These are phyloP conservation scores for Plasmodium vivax DNA, from an alignment of 169 alveolate genomes.

Conservation along the genomic window DNA sequence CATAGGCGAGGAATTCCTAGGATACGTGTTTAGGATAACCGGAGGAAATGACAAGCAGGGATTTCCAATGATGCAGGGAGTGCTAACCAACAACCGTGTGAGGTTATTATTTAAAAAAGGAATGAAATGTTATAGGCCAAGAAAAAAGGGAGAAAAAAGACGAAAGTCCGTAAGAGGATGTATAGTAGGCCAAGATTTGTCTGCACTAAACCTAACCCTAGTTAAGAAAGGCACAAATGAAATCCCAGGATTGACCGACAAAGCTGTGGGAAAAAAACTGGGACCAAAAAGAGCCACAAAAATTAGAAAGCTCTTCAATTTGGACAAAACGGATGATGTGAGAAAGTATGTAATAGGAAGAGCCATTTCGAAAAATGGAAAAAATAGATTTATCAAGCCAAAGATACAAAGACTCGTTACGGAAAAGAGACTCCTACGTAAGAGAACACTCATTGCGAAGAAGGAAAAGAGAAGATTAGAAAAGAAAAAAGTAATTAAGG, in stretches of 20 bases:
- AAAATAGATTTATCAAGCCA: conserved; percentile 96
- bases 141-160: conserved; percentile 98
- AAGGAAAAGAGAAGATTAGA: conserved; percentile 84
- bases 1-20: conserved; percentile 98
- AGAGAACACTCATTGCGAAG: conserved; percentile 84
- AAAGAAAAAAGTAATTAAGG: conserved; percentile 82
- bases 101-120: conserved; percentile 91
- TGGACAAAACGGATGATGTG: conserved; percentile 95
- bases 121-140: conserved; percentile 97
- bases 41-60: conserved; percentile 99
- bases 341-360: conserved; percentile 95
- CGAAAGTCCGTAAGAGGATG: conserved; percentile 99
- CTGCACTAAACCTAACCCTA: conserved; percentile 95
- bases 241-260: conserved; percentile 98
- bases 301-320: conserved; percentile 97
- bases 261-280: conserved; percentile 96
- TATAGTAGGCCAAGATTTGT: conserved; percentile 98
- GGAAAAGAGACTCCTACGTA: conserved; percentile 97
- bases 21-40: conserved; percentile 93
- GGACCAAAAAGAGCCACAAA: conserved; percentile 99
- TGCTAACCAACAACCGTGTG: conserved; percentile 91
- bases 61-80: conserved; percentile 99
- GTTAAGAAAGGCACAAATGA: conserved; percentile 98
- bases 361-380: conserved; percentile 87
- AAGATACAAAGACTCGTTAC: conserved; percentile 99